Evolutionary conservation across 2,329 filamentous ascomycete genomes (phyloP).

Genomic region (Aspergillus sp.): DNA sequence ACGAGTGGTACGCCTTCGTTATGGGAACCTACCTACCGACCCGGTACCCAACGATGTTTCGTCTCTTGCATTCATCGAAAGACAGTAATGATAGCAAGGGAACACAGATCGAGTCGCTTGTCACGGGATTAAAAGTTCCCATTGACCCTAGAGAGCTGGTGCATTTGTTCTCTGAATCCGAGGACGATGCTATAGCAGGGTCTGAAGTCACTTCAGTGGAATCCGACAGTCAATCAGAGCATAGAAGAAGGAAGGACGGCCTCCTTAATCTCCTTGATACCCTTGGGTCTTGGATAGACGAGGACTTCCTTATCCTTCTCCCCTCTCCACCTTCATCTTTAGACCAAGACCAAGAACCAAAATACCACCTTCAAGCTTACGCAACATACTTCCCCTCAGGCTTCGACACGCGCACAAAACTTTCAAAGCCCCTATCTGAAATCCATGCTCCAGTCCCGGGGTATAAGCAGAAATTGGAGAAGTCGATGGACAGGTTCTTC

Average conservation of each 20-base stretch:
- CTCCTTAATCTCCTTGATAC: slow-evolving; percentile 40
- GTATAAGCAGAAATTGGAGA: slow-evolving; percentile 57
- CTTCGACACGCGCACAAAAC: slow-evolving; percentile 57
- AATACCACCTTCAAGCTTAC: slow-evolving; percentile 59
- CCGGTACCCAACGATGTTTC: slow-evolving; percentile 58
- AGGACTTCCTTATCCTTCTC: slow-evolving; percentile 61
- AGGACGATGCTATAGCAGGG: background rate
- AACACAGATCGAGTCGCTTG: slow-evolving; percentile 43
- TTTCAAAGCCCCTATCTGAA: slow-evolving; percentile 51
- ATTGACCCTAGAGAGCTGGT: slow-evolving; percentile 13
- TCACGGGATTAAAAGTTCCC: slow-evolving; percentile 46
- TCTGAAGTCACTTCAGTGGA: too few species aligned
- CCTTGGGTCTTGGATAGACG: slow-evolving; percentile 56
- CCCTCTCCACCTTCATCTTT: slow-evolving; percentile 34
- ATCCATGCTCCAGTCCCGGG: slow-evolving; percentile 62
- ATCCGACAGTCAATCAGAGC: background rate
- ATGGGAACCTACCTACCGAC: slow-evolving; percentile 55
- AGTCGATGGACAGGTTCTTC: slow-evolving; percentile 64
- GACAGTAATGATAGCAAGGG: too few species aligned
- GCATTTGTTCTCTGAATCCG: background rate
- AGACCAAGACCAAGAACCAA: slow-evolving; percentile 20
- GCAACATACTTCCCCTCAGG: slow-evolving; percentile 58
- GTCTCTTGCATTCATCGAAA: slow-evolving; percentile 17
- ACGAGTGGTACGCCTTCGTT: slow-evolving; percentile 59
- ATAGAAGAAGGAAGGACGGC: background rate